Evolutionary conservation across 2,329 filamentous ascomycete species (phyloP).

Genomic region (Byssothecium circinans): DNA sequence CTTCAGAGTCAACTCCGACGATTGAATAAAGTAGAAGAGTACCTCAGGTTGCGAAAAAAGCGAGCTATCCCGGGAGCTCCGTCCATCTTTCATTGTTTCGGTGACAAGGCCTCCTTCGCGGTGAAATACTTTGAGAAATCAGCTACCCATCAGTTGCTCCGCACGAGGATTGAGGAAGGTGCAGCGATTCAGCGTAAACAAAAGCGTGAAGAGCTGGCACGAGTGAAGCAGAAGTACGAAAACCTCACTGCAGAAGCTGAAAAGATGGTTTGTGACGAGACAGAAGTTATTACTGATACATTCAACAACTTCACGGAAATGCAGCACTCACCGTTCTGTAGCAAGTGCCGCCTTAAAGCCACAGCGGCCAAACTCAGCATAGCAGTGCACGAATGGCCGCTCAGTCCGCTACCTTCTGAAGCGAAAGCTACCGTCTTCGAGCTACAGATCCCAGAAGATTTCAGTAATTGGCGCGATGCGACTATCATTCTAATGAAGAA

Average conservation of each 20-base stretch:
- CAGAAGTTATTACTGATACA: slow-evolving; percentile 3
- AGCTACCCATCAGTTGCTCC: slow-evolving; percentile 41
- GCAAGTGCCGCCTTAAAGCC: slow-evolving; percentile 31
- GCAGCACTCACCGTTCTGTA: slow-evolving; percentile 16
- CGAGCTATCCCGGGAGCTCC: slow-evolving; percentile 10
- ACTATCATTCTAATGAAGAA: slow-evolving; percentile 48
- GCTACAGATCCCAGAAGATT: slow-evolving; percentile 46
- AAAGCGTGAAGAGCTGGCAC: slow-evolving; percentile 26
- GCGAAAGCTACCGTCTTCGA: slow-evolving; percentile 58
- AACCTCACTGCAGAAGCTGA: slow-evolving; percentile 16
- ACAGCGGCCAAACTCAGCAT: slow-evolving; percentile 51
- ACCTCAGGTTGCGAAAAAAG: slow-evolving; percentile 46
- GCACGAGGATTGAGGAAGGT: slow-evolving; percentile 42
- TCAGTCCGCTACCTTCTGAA: slow-evolving; percentile 40
- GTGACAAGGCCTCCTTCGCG: slow-evolving; percentile 46
- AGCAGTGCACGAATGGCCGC: slow-evolving; percentile 58
- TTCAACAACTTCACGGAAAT: slow-evolving; percentile 1
- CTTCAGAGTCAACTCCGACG: slow-evolving; percentile 50
- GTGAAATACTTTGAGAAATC: slow-evolving; percentile 55
- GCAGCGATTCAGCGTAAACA: slow-evolving; percentile 32
- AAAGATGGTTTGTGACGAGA: slow-evolving; percentile 13
- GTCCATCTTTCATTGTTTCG: slow-evolving; percentile 46
- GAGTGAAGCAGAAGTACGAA: slow-evolving; percentile 13
- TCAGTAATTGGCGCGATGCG: slow-evolving; percentile 54
- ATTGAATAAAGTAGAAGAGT: slow-evolving; percentile 50